Base-by-base conservation (phyloP, 768 basidiomycete species). In the Tricholomella constricta region DNA sequence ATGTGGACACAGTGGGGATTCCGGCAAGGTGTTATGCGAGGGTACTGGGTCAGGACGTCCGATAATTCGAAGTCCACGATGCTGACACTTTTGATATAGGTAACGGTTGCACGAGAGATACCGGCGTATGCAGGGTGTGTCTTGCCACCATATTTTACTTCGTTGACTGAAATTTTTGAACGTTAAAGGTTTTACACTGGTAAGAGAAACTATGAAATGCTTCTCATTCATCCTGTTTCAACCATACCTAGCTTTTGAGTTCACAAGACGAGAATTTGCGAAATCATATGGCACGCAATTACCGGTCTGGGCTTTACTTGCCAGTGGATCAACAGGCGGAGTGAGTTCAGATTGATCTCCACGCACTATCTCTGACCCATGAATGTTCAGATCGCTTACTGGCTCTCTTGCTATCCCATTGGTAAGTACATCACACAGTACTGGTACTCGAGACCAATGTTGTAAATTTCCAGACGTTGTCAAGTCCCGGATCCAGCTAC, bases 111-210 rank as follows among this genome's bases (percentile, higher is more conserved):
- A 0, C 79, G 95, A 59, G 97, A 99, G 70, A 94, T 98, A 31
- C 97, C 97, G 2, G 96, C 94, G 8, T 98, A 98, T 65, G 94
- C 95, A 27, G 94, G 90, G 85, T 89, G 59, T 54, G 83, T 76
- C 11, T 25, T 25, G 1, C 32, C 14, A 7, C 26, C 15, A 23
- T 15, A 11, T 42, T 19, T 6, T 47, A 15, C n/a, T n/a, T n/a
- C n/a, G n/a, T n/a, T n/a, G n/a, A n/a, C n/a, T n/a, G n/a, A n/a
- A n/a, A 35, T 27, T n/a, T 20, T 19, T 14, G 20, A 14, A 7
- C 36, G 4, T 10, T 4, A 22, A 32, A 91, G 88, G 44, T 91
- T 89, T 59, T 89, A 89, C 65, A 74, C 85, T 41, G 83, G 85
- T 84, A 55, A 45, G 63, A 44, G 7, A n/a, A 17, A 35, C 10